Evolutionary conservation across 2,329 filamentous ascomycete genomes (phyloP), one percentile per base, ranked within the genome.

Genomic region (Rhytidhysteron rufulum): DNA sequence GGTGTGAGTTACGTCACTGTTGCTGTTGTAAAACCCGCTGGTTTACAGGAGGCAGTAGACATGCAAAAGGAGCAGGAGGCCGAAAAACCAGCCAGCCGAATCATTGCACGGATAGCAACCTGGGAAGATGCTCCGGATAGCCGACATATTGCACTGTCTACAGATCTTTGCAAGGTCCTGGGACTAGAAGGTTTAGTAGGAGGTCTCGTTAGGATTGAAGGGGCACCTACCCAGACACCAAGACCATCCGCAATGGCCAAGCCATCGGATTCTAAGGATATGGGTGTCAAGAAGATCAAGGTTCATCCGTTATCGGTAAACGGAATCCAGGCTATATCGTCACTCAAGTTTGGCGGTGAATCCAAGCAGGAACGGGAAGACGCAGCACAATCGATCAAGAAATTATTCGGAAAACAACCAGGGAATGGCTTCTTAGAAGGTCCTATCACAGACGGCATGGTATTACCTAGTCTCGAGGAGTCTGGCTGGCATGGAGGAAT

Each of bases 81-180:
- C 51, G 69, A 80, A 22, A 73, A 74, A 44, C 70, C 74, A 8
- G 73, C 82, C 2, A 70, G 75, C 13, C 91, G 83, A 51, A 69
- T 97, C 2, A 78, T 97, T 27, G 91, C 89, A 2, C 80, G 79
- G 47, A 65, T 97, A 3, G 72, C 78, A 29, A 69, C 80, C 1
- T 98, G 93, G 94, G 79, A 90, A 42, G 88, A 95, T 56, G 84
- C 89, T 1, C 89, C 93, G 1, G 88, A 91, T 57, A 83, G 81
- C 39, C 82, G 86, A 47, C 86, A 91, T 45, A 79, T 81, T 35
- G 88, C 88, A 1, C 71, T 98, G 18, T 97, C 93, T 1, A 78
- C 82, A 0, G 68, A 82, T 3, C 71, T 98, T 5, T 95, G 87
- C 62, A 78, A 79, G 21, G 78, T 85, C 1, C 73, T 98, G 17